phyloP scores from a whole-genome alignment of 108 stramenopile species.

The Fistulifera solaris region DNA sequence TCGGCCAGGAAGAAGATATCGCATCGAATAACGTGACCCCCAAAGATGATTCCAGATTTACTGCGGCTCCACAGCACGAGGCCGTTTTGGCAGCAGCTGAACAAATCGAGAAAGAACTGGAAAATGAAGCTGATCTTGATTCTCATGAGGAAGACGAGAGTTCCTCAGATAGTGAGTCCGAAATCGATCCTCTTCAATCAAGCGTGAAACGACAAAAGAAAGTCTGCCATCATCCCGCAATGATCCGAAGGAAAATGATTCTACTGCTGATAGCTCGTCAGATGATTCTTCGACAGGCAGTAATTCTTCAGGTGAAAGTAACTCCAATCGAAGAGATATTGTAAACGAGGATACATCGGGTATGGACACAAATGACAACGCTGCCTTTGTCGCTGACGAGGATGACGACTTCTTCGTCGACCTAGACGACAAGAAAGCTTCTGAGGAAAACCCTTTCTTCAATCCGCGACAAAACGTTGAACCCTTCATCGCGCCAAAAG shows the following conservation, averaged over 20 bases:
- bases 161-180: conserved; percentile 7
- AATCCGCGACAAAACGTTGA: too few relatives aligned
- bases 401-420: neutral
- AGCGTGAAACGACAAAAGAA: conserved; percentile 6
- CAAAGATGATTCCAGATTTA: conserved; percentile 24
- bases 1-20: too few relatives aligned
- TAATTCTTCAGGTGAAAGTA: conserved; percentile 7
- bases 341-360: conserved; percentile 15
- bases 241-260: neutral
- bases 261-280: conserved; percentile 13
- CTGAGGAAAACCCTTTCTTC: conserved; percentile 4
- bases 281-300: conserved; percentile 5
- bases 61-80: conserved; percentile 17
- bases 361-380: conserved; percentile 2
- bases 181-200: conserved; percentile 4
- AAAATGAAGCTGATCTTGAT: conserved; percentile 13
- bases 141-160: conserved; percentile 1
- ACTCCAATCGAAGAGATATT: conserved; percentile 1
- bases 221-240: too few relatives aligned
- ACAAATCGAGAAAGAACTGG: conserved; percentile 18
- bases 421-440: neutral
- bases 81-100: conserved; percentile 31
- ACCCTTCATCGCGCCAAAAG: conserved; percentile 2
- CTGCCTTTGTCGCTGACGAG: neutral
- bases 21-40: neutral